Evolutionary conservation across 208 protist genomes (phyloP).

Genomic region (Trichomonas tenax): DNA sequence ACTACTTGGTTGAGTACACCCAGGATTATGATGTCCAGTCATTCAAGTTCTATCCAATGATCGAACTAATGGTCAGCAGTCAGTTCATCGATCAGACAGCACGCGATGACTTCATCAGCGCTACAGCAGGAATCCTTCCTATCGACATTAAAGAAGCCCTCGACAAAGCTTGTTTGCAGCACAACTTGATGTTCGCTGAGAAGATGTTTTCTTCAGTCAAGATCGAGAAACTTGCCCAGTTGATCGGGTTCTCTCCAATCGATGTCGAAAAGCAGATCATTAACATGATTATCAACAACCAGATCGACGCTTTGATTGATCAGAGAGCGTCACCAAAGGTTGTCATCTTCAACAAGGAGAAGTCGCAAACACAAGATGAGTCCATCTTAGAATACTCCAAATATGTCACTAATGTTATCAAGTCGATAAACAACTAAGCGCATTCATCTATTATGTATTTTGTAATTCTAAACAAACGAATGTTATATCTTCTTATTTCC

Average conservation of each 20-base stretch:
- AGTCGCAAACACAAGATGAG: background rate
- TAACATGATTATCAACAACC: background rate
- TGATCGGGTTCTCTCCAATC: background rate
- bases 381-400: background rate
- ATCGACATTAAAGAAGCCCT: background rate
- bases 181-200: background rate
- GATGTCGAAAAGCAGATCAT: background rate
- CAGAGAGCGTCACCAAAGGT: background rate
- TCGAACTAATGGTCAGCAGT: background rate
- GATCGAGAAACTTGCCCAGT: background rate
- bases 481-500: too few relatives aligned
- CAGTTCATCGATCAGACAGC: background rate
- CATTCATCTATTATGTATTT: too few relatives aligned
- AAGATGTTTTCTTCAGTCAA: background rate
- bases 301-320: background rate
- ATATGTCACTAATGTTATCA: background rate
- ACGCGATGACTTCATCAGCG: background rate
- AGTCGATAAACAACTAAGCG: background rate
- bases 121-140: background rate
- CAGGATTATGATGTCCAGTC: background rate
- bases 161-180: background rate
- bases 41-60: background rate
- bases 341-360: background rate
- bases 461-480: too few relatives aligned
- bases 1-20: background rate